Percentiles rank a stretch among this genome's conserved stretches.
phyloP scores from a whole-genome alignment of 2,329 filamentous ascomycete species.

The Ophiosphaerella herpotricha region DNA sequence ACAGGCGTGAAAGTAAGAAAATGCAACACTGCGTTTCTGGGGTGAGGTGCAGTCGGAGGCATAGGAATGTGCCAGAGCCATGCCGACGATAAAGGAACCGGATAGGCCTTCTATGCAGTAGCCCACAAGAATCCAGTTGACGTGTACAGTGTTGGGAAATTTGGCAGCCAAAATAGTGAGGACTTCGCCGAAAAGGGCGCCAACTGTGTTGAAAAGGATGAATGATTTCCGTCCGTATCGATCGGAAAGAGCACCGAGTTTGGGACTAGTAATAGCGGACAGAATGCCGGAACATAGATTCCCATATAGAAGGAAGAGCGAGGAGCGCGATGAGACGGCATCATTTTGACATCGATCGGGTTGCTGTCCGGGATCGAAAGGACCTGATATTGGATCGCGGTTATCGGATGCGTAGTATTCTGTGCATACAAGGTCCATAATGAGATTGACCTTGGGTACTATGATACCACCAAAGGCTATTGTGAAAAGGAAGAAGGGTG shows the following conservation, averaged over 20 bases:
- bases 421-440: slow-evolving; percentile 80
- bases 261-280: slow-evolving; percentile 80
- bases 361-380: slow-evolving; percentile 47
- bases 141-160: slow-evolving; percentile 72
- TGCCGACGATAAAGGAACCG: slow-evolving; percentile 85
- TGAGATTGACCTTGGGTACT: slow-evolving; percentile 86
- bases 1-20: slow-evolving; percentile 88
- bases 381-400: slow-evolving; percentile 43
- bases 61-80: slow-evolving; percentile 82
- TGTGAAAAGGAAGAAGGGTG: slow-evolving; percentile 79
- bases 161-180: slow-evolving; percentile 78
- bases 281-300: slow-evolving; percentile 76
- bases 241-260: slow-evolving; percentile 83
- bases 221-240: slow-evolving; percentile 78
- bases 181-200: slow-evolving; percentile 74
- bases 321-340: slow-evolving; percentile 75
- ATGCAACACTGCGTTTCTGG: slow-evolving; percentile 76
- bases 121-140: slow-evolving; percentile 79
- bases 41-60: slow-evolving; percentile 86
- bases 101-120: slow-evolving; percentile 79
- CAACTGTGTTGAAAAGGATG: slow-evolving; percentile 72
- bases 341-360: slow-evolving; percentile 72
- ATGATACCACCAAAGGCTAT: slow-evolving; percentile 84
- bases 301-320: slow-evolving; percentile 77
- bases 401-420: slow-evolving; percentile 72